Conservation (phyloP, 495 filamentous ascomycete species). For the Penicillium fimorum region DNA sequence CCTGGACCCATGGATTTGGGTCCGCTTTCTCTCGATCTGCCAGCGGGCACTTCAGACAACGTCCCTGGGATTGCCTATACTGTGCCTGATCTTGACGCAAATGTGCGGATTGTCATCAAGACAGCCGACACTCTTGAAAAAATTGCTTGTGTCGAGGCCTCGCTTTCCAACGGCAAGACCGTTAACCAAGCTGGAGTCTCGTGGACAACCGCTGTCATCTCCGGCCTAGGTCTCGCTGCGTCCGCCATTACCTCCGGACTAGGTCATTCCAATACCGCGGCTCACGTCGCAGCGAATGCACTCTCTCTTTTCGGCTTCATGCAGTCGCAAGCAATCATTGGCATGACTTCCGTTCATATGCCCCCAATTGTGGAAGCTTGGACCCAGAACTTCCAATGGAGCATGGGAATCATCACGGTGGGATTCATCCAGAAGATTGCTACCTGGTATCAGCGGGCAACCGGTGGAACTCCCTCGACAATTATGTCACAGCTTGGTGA, state of each 20-base stretch:
- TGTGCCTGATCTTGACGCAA: conserved; percentile 92
- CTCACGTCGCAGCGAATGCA: conserved; percentile 91
- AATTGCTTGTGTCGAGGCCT: conserved; percentile 85
- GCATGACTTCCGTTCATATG: conserved; percentile 78
- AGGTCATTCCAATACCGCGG: conserved; percentile 93
- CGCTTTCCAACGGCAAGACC: conserved; percentile 89
- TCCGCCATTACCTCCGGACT: conserved; percentile 80
- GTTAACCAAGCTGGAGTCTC: conserved; percentile 86
- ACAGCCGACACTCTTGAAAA: conserved; percentile 54
- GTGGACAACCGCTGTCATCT: conserved; percentile 85
- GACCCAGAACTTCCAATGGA: conserved; percentile 99
- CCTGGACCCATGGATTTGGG: conserved; percentile 74
- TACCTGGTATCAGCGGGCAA: conserved; percentile 95
- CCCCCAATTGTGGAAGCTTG: conserved; percentile 89
- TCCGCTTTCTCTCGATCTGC: conserved; percentile 63
- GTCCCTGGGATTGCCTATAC: conserved; percentile 86
- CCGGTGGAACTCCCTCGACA: conserved; percentile 82
- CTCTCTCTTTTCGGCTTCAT: conserved; percentile 93
- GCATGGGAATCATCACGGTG: conserved; percentile 92
- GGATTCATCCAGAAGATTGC: conserved; percentile 83
- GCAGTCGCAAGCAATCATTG: conserved; percentile 94
- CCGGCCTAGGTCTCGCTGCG: conserved; percentile 75
- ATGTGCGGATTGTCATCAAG: conserved; percentile 77
- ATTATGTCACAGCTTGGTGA: conserved; percentile 70
- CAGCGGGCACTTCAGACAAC: conserved; percentile 50